Percentiles rank a stretch among this genome's conserved stretches.
These are phyloP conservation scores for Santalum album DNA, from an alignment of 164 flowering plant species.

Conservation along the genomic window DNA sequence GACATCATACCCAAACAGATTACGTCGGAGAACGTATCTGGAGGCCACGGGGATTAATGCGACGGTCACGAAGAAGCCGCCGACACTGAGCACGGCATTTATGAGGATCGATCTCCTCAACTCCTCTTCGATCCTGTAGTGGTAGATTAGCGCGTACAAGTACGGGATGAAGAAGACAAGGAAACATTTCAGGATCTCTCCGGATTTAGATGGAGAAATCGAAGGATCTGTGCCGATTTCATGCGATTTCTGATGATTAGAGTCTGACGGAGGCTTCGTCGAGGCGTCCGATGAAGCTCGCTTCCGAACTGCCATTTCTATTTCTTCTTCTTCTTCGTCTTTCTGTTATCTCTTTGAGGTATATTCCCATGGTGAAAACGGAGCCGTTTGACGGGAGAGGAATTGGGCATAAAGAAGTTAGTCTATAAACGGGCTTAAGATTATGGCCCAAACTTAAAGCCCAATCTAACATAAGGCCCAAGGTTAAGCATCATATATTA, in stretches of 20 bases:
- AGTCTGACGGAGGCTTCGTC: not conserved
- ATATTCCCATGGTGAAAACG: no score
- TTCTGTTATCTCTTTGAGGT: not conserved
- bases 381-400: no score
- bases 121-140: slow-evolving; percentile 52
- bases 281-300: slow-evolving; percentile 18
- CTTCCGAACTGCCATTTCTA: slow-evolving; percentile 30
- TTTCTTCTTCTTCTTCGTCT: not conserved
- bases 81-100: slow-evolving; percentile 47
- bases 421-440: no score
- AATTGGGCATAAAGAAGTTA: no score
- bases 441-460: no score
- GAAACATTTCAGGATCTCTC: slow-evolving; percentile 28
- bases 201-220: slow-evolving; percentile 39
- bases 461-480: no score
- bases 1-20: slow-evolving; percentile 73
- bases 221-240: slow-evolving; percentile 22
- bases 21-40: slow-evolving; percentile 51
- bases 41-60: slow-evolving; percentile 77
- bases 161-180: slow-evolving; percentile 38
- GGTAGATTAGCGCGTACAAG: slow-evolving; percentile 44
- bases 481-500: no score
- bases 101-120: slow-evolving; percentile 58
- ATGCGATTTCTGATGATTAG: slow-evolving; percentile 1
- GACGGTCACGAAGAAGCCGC: slow-evolving; percentile 52